Conservation (phyloP, 2,329 filamentous ascomycete genomes). For the Diplocarpon mali region DNA sequence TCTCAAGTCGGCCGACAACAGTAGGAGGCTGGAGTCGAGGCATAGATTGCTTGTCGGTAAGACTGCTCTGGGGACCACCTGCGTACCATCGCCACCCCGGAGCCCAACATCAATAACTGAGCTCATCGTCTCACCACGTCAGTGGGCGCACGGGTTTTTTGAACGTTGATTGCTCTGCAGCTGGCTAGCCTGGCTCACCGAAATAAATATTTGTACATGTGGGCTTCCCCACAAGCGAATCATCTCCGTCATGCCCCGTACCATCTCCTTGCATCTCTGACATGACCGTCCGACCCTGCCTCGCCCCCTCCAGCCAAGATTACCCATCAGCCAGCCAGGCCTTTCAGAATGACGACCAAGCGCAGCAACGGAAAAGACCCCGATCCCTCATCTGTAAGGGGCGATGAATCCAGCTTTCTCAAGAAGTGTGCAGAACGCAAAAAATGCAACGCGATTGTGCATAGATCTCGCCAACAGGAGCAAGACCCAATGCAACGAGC, state of each 20-base stretch:
- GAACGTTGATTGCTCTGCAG: slow-evolving; percentile 19
- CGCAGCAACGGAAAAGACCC: slow-evolving; percentile 2
- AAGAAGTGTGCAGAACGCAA: slow-evolving; percentile 12
- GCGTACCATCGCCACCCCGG: background rate
- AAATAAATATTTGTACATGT: slow-evolving; percentile 28
- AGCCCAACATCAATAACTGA: background rate
- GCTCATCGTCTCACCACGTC: too few relatives aligned
- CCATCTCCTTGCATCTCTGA: slow-evolving; percentile 18
- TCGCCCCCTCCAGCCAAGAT: slow-evolving; percentile 20
- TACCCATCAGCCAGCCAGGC: slow-evolving; percentile 26
- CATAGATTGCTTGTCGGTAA: too few relatives aligned
- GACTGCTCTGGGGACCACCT: too few relatives aligned
- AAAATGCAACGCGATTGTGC: slow-evolving; percentile 15
- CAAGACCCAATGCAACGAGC: slow-evolving; percentile 2
- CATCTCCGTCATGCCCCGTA: slow-evolving; percentile 11
- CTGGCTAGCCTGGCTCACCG: slow-evolving; percentile 24
- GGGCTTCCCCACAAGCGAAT: slow-evolving; percentile 4
- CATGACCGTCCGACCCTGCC: slow-evolving; percentile 8
- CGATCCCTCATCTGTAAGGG: slow-evolving; percentile 4
- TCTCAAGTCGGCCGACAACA: too few relatives aligned
- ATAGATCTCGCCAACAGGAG: slow-evolving; percentile 1
- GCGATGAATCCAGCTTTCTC: slow-evolving; percentile 10
- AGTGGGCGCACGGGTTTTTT: background rate
- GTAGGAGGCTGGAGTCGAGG: too few relatives aligned
- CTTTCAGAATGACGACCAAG: slow-evolving; percentile 11